phyloP scores from a whole-genome alignment of 495 filamentous ascomycete species.

The Letharia lupina region DNA sequence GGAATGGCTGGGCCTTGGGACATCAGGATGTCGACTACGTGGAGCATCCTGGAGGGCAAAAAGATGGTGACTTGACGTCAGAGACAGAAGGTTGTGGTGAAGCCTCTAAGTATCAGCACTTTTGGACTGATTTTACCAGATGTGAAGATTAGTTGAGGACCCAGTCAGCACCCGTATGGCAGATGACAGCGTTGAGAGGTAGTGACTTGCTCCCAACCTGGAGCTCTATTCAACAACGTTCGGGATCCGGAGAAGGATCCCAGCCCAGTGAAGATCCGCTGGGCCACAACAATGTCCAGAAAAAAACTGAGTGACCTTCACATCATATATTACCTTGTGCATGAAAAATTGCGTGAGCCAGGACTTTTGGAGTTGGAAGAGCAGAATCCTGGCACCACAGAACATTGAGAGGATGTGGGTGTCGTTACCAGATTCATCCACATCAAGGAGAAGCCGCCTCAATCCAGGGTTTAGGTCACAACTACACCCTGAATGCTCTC shows the following conservation, averaged over 20 bases:
- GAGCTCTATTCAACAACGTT: background rate
- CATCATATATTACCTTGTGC: background rate
- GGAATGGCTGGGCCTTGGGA: background rate
- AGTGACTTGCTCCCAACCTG: no score
- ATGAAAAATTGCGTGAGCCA: background rate
- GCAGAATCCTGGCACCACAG: background rate
- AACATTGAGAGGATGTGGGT: background rate
- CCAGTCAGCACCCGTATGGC: background rate
- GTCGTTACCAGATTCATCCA: no score
- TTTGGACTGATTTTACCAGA: background rate
- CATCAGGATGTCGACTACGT: background rate
- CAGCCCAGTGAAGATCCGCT: no score
- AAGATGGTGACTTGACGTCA: background rate
- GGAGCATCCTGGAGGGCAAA: background rate
- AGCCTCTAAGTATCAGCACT: background rate
- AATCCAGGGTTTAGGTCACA: no score
- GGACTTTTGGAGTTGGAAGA: background rate
- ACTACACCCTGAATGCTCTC: no score
- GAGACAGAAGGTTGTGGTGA: background rate
- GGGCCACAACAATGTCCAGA: background rate
- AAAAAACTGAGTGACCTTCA: background rate
- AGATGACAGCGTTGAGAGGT: background rate
- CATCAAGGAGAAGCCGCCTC: no score
- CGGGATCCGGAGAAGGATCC: background rate
- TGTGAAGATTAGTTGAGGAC: background rate